Percentiles rank a stretch among this genome's conserved stretches.
These are phyloP conservation scores for Amanita pseudoporphyria DNA, from an alignment of 768 basidiomycete species.

Conservation along the genomic window DNA sequence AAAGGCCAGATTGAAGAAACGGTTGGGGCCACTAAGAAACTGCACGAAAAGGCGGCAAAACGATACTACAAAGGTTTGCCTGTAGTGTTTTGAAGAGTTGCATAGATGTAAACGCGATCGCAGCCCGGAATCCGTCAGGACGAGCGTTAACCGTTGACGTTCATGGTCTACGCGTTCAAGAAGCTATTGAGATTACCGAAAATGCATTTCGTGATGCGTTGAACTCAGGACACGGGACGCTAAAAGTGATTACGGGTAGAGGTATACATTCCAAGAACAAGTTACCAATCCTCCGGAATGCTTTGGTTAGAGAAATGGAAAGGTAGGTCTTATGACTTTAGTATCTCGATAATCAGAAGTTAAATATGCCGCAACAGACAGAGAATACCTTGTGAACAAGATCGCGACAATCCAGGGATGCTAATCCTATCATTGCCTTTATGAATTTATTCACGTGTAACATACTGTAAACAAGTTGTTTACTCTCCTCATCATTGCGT, in stretches of 20 bases:
- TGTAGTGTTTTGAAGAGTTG: constrained; percentile 5
- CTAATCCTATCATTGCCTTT: constrained; percentile 38
- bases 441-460: background rate
- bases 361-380: constrained; percentile 32
- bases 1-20: constrained; percentile 27
- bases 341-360: background rate
- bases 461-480: background rate
- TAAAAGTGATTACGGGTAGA: constrained; percentile 55
- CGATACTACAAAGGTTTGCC: constrained; percentile 35
- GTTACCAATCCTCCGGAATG: constrained; percentile 73
- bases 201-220: constrained; percentile 30
- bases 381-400: constrained; percentile 57
- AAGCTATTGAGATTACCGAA: constrained; percentile 37
- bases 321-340: constrained; percentile 32
- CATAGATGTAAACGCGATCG: constrained; percentile 5
- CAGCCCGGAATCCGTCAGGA: constrained; percentile 30
- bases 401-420: constrained; percentile 67
- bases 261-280: constrained; percentile 70
- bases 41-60: constrained; percentile 37
- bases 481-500: background rate
- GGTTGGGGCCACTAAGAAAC: constrained; percentile 23
- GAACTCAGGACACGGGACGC: constrained; percentile 19
- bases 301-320: constrained; percentile 65
- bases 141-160: constrained; percentile 33
- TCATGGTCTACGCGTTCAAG: constrained; percentile 36